A percentile compares a stretch with the other conserved stretches of the same genome.
phyloP scores from a whole-genome alignment of 192 early-diverging fungal genomes.

The Spinellus fusiger region DNA sequence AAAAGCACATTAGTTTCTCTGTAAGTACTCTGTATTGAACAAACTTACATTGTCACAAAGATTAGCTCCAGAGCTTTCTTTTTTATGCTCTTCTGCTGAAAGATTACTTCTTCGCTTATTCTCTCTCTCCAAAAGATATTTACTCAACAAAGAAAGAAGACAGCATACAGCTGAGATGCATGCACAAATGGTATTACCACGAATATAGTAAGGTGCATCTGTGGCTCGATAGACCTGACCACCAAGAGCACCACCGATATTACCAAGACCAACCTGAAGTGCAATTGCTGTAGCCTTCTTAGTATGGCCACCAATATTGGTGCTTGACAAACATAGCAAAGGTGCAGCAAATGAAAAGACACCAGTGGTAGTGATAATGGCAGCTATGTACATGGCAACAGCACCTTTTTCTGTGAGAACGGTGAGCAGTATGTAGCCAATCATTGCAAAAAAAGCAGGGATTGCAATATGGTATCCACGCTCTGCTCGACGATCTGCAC shows the following conservation, averaged over 20 bases:
- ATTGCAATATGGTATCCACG: slow-evolving; percentile 41
- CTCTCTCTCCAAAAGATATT: slow-evolving; percentile 50
- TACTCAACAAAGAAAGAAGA: slow-evolving; percentile 42
- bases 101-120: slow-evolving; percentile 52
- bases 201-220: slow-evolving; percentile 49
- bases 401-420: slow-evolving; percentile 23
- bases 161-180: slow-evolving; percentile 43
- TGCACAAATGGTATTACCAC: slow-evolving; percentile 41
- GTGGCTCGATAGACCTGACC: slow-evolving; percentile 65
- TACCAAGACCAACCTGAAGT: slow-evolving; percentile 60
- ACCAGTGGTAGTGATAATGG: slow-evolving; percentile 35
- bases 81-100: slow-evolving; percentile 38
- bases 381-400: slow-evolving; percentile 38
- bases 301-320: slow-evolving; percentile 63
- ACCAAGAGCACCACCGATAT: slow-evolving; percentile 68
- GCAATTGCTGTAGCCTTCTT: slow-evolving; percentile 65
- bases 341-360: slow-evolving; percentile 51
- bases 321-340: slow-evolving; percentile 61
- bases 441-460: slow-evolving; percentile 34
- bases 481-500: slow-evolving; percentile 34
- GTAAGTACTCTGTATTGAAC: not conserved
- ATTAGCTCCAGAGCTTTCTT: slow-evolving; percentile 37
- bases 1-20: not conserved
- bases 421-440: slow-evolving; percentile 44
- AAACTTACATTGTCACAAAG: slow-evolving; percentile 38